Percentiles rank a stretch among this genome's conserved stretches.
phyloP scores from a whole-genome alignment of 108 stramenopile genomes.

The Cyclotella cryptica region DNA sequence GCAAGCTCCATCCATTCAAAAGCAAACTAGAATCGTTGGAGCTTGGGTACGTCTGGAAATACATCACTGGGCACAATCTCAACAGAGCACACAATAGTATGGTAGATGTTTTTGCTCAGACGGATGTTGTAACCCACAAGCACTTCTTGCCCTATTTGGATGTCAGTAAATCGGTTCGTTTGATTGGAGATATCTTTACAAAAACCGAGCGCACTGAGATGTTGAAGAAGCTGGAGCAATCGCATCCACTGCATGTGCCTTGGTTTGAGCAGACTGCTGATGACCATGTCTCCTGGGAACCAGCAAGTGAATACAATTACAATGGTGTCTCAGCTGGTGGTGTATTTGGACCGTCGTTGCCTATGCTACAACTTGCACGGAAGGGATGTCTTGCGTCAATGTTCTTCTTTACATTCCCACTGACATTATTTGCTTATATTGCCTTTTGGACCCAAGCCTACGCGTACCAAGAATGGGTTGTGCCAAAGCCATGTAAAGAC shows the following conservation, averaged over 20 bases:
- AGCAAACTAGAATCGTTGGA: conserved; percentile 3
- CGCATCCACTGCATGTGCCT: not conserved
- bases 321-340: conserved; percentile 1
- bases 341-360: not conserved
- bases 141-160: not conserved
- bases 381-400: not conserved
- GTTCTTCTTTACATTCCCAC: not conserved
- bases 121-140: not conserved
- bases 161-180: not conserved
- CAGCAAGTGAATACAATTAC: not conserved
- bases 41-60: not conserved
- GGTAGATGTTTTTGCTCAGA: conserved; percentile 1
- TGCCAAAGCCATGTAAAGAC: too few relatives aligned
- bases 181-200: not conserved
- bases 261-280: not conserved
- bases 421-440: not conserved
- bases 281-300: not conserved
- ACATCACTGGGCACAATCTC: not conserved
- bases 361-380: conserved; percentile 12
- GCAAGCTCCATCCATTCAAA: not conserved
- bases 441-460: not conserved
- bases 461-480: conserved; percentile 13
- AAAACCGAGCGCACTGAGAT: not conserved
- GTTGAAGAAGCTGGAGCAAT: conserved; percentile 7
- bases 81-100: not conserved